These are phyloP conservation scores for Bonia amplexicaulis DNA, from an alignment of 176 grass and related monocot species.

Conservation along the genomic window DNA sequence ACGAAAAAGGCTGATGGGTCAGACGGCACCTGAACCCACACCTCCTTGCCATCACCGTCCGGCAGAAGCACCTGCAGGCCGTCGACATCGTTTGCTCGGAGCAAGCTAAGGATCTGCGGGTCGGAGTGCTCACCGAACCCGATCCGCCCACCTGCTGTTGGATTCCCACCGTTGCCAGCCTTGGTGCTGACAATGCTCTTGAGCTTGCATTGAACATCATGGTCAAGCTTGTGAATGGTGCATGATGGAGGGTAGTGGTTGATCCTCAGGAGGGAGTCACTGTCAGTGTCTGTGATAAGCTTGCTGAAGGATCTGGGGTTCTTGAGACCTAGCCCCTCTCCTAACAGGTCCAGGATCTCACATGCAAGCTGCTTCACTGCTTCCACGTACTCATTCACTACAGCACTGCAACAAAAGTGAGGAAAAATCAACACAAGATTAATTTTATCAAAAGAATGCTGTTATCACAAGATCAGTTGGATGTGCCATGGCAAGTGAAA, in stretches of 20 bases:
- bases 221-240: conserved; percentile 41
- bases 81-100: conserved; percentile 76
- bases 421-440: neutral
- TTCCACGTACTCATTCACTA: conserved; percentile 83
- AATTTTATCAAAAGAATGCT: conserved; percentile 23
- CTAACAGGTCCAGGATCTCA: conserved; percentile 83
- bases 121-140: conserved; percentile 97
- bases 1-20: conserved; percentile 77
- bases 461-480: conserved; percentile 6
- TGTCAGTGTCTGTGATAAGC: conserved; percentile 62
- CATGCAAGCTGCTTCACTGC: conserved; percentile 74
- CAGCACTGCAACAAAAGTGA: conserved; percentile 48
- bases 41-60: neutral
- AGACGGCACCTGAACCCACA: conserved; percentile 71
- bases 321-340: conserved; percentile 68
- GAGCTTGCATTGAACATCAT: conserved; percentile 42
- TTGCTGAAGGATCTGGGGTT: conserved; percentile 61
- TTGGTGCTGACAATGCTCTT: conserved; percentile 28
- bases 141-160: conserved; percentile 14
- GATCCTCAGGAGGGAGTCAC: conserved; percentile 81
- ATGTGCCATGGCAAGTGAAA: conserved; percentile 25
- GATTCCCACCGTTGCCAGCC: conserved; percentile 9
- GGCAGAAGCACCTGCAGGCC: conserved; percentile 66
- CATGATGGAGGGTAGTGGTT: conserved; percentile 79
- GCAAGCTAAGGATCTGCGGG: conserved; percentile 81